Percentiles rank a stretch among this genome's conserved stretches.
These are phyloP conservation scores for Podosphaera leucotricha DNA, from an alignment of 2,329 filamentous ascomycete species.

Conservation along the genomic window DNA sequence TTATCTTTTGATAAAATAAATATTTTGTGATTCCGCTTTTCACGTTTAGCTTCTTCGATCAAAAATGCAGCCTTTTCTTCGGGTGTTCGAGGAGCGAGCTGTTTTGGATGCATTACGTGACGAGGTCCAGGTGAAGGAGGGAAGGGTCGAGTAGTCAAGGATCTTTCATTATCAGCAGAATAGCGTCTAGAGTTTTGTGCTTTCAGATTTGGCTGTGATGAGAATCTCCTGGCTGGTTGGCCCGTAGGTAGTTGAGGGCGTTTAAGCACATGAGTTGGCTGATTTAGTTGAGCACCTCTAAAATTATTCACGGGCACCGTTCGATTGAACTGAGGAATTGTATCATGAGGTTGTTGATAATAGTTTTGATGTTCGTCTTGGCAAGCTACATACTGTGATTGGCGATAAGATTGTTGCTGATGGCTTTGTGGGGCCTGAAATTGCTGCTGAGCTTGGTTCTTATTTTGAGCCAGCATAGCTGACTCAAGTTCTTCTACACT, in stretches of 20 bases:
- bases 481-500: conserved; percentile 94
- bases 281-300: conserved; percentile 6
- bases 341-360: conserved; percentile 10
- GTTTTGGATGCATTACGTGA: conserved; percentile 42
- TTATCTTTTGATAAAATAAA: conserved; percentile 83
- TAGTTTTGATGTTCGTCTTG: conserved; percentile 11
- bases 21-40: conserved; percentile 97
- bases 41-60: conserved; percentile 77
- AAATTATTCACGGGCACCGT: conserved; percentile 7
- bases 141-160: conserved; percentile 17
- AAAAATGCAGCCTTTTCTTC: conserved; percentile 66
- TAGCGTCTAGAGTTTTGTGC: conserved; percentile 55
- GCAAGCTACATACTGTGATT: conserved; percentile 4
- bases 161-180: conserved; percentile 22
- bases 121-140: conserved; percentile 17
- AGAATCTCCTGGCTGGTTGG: conserved; percentile 19
- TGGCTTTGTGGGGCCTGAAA: conserved; percentile 13
- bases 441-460: conserved; percentile 21
- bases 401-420: conserved; percentile 4
- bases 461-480: conserved; percentile 53
- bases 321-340: conserved; percentile 5
- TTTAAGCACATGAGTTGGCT: conserved; percentile 13
- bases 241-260: conserved; percentile 9
- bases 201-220: conserved; percentile 45
- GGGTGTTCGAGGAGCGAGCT: conserved; percentile 55